phyloP scores from a whole-genome alignment of 2,329 filamentous ascomycete species.

The Fusarium setosum region DNA sequence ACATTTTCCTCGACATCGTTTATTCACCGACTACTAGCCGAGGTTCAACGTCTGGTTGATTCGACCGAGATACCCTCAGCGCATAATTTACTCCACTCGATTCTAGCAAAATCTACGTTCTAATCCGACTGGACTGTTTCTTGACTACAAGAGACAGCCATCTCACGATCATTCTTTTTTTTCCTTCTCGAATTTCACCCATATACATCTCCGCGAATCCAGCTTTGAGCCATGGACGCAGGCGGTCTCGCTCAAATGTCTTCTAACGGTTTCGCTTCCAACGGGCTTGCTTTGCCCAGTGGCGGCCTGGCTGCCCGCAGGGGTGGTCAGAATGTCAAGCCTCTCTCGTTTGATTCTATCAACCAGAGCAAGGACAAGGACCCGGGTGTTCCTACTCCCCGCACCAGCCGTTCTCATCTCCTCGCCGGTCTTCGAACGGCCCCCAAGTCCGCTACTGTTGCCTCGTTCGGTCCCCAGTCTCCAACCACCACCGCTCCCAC shows the following conservation, averaged over 20 bases:
- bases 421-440: constrained; percentile 93
- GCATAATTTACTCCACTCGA: constrained; percentile 39
- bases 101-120: constrained; percentile 32
- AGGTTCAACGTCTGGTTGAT: constrained; percentile 28
- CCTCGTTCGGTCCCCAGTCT: constrained; percentile 78
- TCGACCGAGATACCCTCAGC: constrained; percentile 39
- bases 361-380: constrained; percentile 77
- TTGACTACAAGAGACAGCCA: constrained; percentile 28
- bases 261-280: constrained; percentile 81
- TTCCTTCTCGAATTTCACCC: constrained; percentile 21
- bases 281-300: constrained; percentile 79
- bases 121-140: constrained; percentile 36
- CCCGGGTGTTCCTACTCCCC: constrained; percentile 79
- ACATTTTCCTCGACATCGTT: constrained; percentile 32
- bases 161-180: constrained; percentile 36
- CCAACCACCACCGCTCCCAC: constrained; percentile 55
- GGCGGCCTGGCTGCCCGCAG: constrained; percentile 86
- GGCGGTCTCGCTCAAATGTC: constrained; percentile 99
- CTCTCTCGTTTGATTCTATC: constrained; percentile 80
- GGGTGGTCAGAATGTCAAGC: constrained; percentile 89
- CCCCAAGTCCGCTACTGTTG: constrained; percentile 83
- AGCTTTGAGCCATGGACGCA: constrained; percentile 80
- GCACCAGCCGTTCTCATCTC: constrained; percentile 94
- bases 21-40: constrained; percentile 31
- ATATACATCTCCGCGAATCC: constrained; percentile 24